Base-by-base conservation (phyloP, 2,329 filamentous ascomycete species). In the Colletotrichum liriopes region DNA sequence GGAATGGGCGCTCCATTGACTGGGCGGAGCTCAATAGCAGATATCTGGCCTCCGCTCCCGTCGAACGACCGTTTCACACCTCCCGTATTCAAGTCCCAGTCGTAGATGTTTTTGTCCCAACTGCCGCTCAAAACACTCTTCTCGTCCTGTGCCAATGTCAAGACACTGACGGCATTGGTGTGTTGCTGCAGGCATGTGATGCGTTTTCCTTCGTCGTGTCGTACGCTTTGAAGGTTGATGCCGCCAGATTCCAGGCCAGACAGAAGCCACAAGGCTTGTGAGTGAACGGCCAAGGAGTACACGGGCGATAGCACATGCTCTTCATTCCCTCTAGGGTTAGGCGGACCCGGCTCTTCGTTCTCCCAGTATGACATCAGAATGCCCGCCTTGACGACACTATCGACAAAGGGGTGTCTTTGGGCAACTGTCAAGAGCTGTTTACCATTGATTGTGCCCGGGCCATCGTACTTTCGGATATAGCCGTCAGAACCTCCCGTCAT, bases 331-430 rank as follows among this genome's bases (percentile, higher is more conserved):
- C 84, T 81, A 58, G 77, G 77, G 9, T 77, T 76, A 0, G 83
- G 81, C 0, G 78, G 79, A 3, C 83, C 75, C 2, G 91, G 90
- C 79, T 99, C 96, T 80, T 98, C 95, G 78, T 98, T 99, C 81
- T 98, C 96, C 96, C 96, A 99, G 81, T 99, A 99, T 63, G 94
- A 97, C 89, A 98, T 92, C 61, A 98, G 84, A 7, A 98, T 94
- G 1, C 95, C 96, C 2, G 96, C 95, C 82, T 99, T 99, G 67
- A 94, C 94, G 54, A 99, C 96, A 77, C 94, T 98, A 80, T 99
- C 96, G 51, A 99, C 96, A 78, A 98, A 99, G 0, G 96, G 96
- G 80, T 99, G 96, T 60, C 94, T 89, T 84, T 99, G 96, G 41
- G 96, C 96, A 7, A 99, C 96, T 0, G 96, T 99, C 77, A 99